Base-by-base conservation (phyloP, 2,329 filamentous ascomycete genomes). In the Raffaelea ambrosiae region DNA sequence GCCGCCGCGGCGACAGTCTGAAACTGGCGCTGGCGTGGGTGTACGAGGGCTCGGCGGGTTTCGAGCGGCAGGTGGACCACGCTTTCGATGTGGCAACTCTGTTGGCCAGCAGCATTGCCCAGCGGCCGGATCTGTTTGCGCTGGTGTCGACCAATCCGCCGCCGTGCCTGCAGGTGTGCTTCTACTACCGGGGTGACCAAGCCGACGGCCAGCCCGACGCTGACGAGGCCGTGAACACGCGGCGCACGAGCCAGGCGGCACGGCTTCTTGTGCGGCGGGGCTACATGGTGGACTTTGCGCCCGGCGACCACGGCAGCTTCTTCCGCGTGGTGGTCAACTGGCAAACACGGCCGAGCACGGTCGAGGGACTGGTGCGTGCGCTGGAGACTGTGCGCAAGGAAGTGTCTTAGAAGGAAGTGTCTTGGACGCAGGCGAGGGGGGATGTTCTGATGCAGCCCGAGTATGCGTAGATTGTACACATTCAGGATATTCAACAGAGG, bases 121-220 rank as follows among this genome's bases (percentile, higher is more conserved):
- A 67, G 14, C 72, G 73, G 39, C 48, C 54, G 0, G 61, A 67
- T 0, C 70, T 86, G 55, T 85, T 97, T 56, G 68, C 77, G 18
- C 71, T 95, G 16, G 78, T 95, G 3, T 86, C 81, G 11, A 73
- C 79, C 48, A 83, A 86, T 57, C 86, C 88, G 22, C 83, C 90
- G 42, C 87, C 88, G 1, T 97, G 91, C 66, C 69, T 95, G 61
- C 93, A 97, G 67, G 86, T 97, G 20, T 96, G 91, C 70, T 97
- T 97, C 64, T 95, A 95, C 63, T 89, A 86, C 59, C 80, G 83
- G 0, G 10, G 20, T 3, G 44, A 47, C 21, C 43, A 20, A 5
- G 79, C 79, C 0, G 70, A 70, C 1, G 78, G 81, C 3, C 57
- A 64, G 49, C 53, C 85, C 40, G 57, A 64, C 0, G 63, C 63